Evolutionary conservation across 2,329 filamentous ascomycete genomes (phyloP), one percentile per base, ranked within the genome.

Genomic region (Eutypella sp.): DNA sequence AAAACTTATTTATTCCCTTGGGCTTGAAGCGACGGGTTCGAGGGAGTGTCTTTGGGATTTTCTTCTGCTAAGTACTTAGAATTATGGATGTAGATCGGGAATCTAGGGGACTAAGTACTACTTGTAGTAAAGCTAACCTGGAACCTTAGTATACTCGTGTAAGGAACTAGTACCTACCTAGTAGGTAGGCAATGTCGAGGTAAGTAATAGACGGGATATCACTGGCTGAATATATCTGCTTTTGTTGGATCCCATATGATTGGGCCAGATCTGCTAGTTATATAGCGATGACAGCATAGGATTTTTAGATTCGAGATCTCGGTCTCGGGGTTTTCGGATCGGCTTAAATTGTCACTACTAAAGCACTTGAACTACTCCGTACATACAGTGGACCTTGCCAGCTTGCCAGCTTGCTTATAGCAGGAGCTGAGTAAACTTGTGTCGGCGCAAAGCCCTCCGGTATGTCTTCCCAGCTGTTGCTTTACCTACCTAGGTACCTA

Each of bases 321-420:
- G 29, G 29, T n/a, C 16, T 33, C 16, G 16, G 29, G 29, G 13
- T 33, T 33, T 33, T n/a, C 29, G 29, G 25, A 33, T 33, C 29
- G 29, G 29, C 11, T n/a, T 33, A n/a, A n/a, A n/a, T n/a, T n/a
- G n/a, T n/a, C n/a, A n/a, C n/a, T n/a, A n/a, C n/a, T n/a, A n/a
- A n/a, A n/a, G n/a, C n/a, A n/a, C 29, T 11, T 11, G 29, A 11
- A 11, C 16, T 6, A 5, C 11, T 7, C 16, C 16, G 16, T 33
- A 15, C 29, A 33, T 33, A 33, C 13, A 33, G 29, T 6, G 11
- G 13, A 4, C 16, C 13, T 33, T 53, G 48, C 47, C 41, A 42
- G 46, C 48, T 43, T 48, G 36, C 16, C 40, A n/a, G n/a, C n/a
- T n/a, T n/a, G n/a, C n/a, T n/a, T n/a, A n/a, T n/a, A n/a, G n/a